Evolutionary conservation across 495 filamentous ascomycete genomes (phyloP).

Genomic region (Podospora anserina): DNA sequence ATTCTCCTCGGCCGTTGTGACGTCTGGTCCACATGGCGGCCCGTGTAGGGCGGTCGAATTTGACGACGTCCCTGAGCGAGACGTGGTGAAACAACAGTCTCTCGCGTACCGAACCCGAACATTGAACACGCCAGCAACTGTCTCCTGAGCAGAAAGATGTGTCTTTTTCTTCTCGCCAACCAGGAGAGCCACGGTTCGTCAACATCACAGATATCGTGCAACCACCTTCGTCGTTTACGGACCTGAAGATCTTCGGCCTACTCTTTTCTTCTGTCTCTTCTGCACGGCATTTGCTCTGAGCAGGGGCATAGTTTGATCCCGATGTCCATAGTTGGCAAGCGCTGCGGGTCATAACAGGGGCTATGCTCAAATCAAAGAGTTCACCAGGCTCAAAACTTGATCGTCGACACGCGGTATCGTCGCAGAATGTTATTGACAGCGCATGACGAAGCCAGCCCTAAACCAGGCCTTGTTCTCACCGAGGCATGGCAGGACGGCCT

Average conservation of each 20-base stretch:
- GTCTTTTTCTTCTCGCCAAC: neutral
- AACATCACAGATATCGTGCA: neutral
- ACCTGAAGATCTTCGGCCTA: neutral
- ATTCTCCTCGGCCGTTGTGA: neutral
- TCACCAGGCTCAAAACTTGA: neutral
- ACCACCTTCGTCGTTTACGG: neutral
- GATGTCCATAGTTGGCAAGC: neutral
- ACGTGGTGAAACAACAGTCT: neutral
- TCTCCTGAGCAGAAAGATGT: too few relatives aligned
- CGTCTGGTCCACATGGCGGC: neutral
- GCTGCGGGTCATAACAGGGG: neutral
- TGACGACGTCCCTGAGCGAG: neutral
- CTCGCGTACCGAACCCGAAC: neutral
- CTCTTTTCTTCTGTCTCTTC: neutral
- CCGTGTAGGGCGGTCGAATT: neutral
- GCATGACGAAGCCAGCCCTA: neutral
- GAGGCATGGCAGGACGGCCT: neutral
- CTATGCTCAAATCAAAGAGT: neutral
- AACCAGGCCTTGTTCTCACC: neutral
- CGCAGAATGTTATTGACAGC: neutral
- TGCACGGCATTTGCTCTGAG: conserved; percentile 6
- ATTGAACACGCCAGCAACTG: neutral
- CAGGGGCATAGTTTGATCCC: neutral
- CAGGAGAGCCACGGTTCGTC: neutral
- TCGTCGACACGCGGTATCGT: neutral